Evolutionary conservation across 2,329 filamentous ascomycete genomes (phyloP).

Genomic region (Alternaria sp.): DNA sequence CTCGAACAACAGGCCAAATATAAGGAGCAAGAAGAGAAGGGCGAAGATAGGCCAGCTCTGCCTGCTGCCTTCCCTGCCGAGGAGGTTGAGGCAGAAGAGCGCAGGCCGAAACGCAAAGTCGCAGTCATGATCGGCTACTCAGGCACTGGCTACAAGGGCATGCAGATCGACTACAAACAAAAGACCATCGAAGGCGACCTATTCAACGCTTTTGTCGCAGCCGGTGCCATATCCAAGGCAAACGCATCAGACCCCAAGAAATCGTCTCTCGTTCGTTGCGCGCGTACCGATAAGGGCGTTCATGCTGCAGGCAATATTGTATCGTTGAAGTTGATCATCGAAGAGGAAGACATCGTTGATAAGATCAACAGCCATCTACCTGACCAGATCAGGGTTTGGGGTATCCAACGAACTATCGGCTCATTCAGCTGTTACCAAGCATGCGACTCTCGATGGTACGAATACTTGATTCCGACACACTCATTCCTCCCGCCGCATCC

Average conservation of each 20-base stretch:
- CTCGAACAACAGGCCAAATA: constrained; percentile 52
- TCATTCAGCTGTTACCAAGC: constrained; percentile 94
- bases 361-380: constrained; percentile 90
- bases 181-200: constrained; percentile 97
- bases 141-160: constrained; percentile 94
- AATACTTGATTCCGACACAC: constrained; percentile 95
- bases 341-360: constrained; percentile 84
- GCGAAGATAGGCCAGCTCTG: constrained; percentile 59
- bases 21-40: constrained; percentile 50
- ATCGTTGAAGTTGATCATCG: constrained; percentile 93
- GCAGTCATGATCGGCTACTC: constrained; percentile 96
- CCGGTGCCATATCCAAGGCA: constrained; percentile 93
- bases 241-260: constrained; percentile 98
- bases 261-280: constrained; percentile 91
- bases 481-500: constrained; percentile 93
- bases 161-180: constrained; percentile 82
- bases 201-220: constrained; percentile 89
- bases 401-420: constrained; percentile 86
- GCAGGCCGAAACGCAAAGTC: constrained; percentile 93
- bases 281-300: constrained; percentile 95
- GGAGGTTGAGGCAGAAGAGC: constrained; percentile 86
- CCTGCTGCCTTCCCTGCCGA: constrained; percentile 72
- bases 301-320: constrained; percentile 96
- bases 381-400: constrained; percentile 94
- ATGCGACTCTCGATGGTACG: constrained; percentile 95